Conservation (phyloP, 192 early-diverging fungal genomes). For the Geranomyces michiganensis region DNA sequence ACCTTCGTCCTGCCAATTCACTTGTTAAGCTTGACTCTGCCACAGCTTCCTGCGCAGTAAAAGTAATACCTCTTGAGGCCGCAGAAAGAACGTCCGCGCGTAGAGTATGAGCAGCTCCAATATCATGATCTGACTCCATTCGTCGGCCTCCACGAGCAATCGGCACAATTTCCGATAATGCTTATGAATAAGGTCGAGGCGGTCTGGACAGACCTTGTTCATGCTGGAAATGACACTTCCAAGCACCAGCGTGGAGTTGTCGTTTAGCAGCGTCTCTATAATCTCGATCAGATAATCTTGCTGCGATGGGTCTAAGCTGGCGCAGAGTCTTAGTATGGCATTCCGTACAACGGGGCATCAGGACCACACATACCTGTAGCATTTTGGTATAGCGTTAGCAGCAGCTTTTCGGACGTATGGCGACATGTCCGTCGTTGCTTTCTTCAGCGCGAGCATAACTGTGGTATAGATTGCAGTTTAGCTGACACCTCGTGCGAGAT, state of each 20-base stretch:
- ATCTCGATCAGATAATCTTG: slow-evolving; percentile 77
- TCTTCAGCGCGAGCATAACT: slow-evolving; percentile 84
- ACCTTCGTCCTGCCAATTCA: too few relatives aligned
- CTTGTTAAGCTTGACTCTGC: too few relatives aligned
- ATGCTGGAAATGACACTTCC: slow-evolving; percentile 87
- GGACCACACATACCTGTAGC: slow-evolving; percentile 62
- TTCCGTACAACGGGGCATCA: slow-evolving; percentile 1
- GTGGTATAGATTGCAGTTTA: background rate
- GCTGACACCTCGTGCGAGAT: slow-evolving; percentile 25
- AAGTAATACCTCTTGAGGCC: slow-evolving; percentile 42
- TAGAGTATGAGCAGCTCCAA: slow-evolving; percentile 79
- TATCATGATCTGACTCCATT: slow-evolving; percentile 94
- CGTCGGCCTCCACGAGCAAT: slow-evolving; percentile 86
- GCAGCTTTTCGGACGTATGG: slow-evolving; percentile 94
- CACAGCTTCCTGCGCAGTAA: too few relatives aligned
- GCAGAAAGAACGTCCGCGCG: slow-evolving; percentile 63
- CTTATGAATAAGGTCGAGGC: slow-evolving; percentile 83
- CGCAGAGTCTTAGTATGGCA: too few relatives aligned
- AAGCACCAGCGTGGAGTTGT: slow-evolving; percentile 83
- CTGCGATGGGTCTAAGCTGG: slow-evolving; percentile 76
- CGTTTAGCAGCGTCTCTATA: slow-evolving; percentile 75
- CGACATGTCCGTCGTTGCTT: slow-evolving; percentile 80
- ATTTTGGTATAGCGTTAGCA: slow-evolving; percentile 88
- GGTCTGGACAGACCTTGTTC: slow-evolving; percentile 81
- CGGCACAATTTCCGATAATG: slow-evolving; percentile 87